Conservation (phyloP, 768 basidiomycete genomes). For the Rhodotorula babjevae region DNA sequence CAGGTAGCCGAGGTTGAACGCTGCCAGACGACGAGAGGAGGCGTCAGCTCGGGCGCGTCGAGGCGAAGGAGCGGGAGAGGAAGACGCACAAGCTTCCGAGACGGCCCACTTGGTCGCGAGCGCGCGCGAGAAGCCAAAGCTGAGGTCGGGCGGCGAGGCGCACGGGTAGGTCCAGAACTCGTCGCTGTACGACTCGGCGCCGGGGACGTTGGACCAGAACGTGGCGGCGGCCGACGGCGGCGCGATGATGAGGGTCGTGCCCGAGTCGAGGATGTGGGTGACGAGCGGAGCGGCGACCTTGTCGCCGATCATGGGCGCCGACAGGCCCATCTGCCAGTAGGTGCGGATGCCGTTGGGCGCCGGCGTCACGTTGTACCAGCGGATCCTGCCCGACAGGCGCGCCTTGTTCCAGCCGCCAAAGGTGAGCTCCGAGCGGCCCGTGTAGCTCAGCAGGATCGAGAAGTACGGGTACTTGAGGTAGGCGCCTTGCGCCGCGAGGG, state of each 20-base stretch:
- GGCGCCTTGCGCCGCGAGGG: conserved; percentile 2
- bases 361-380: conserved; percentile 12
- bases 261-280: conserved; percentile 31
- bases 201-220: conserved; percentile 22
- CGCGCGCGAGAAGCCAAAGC: conserved; percentile 20
- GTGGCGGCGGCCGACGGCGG: conserved; percentile 7
- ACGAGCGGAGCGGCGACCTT: neutral
- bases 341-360: conserved; percentile 1
- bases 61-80: too few relatives aligned
- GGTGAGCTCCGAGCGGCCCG: neutral
- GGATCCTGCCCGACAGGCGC: neutral
- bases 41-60: neutral
- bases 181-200: conserved; percentile 4
- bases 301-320: conserved; percentile 9
- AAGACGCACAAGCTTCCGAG: conserved; percentile 1
- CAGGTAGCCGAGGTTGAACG: conserved; percentile 59
- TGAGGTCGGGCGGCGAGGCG: conserved; percentile 12
- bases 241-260: conserved; percentile 32
- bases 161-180: conserved; percentile 44
- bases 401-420: conserved; percentile 14
- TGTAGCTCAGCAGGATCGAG: conserved; percentile 8
- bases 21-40: conserved; percentile 57
- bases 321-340: conserved; percentile 28
- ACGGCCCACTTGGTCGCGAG: conserved; percentile 46
- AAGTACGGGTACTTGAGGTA: conserved; percentile 7